phyloP scores from a whole-genome alignment of 2,329 filamentous ascomycete genomes.

The Raffaelea albimanens region DNA sequence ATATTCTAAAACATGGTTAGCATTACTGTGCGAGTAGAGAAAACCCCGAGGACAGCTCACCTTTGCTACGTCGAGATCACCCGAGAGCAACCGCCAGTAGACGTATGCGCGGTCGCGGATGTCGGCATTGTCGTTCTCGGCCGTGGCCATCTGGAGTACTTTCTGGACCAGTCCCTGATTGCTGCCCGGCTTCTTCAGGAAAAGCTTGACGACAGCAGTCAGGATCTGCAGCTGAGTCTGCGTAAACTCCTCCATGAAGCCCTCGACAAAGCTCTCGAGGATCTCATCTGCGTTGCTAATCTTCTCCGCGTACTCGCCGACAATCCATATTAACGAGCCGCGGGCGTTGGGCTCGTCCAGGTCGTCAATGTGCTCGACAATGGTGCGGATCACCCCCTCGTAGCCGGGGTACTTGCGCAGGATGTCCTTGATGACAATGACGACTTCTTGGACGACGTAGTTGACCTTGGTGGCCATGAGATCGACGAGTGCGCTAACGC shows the following conservation, averaged over 20 bases:
- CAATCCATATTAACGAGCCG: slow-evolving; percentile 94
- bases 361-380: slow-evolving; percentile 95
- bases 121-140: slow-evolving; percentile 94
- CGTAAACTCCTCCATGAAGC: slow-evolving; percentile 92
- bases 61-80: slow-evolving; percentile 84
- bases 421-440: slow-evolving; percentile 99
- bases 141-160: slow-evolving; percentile 84
- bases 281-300: slow-evolving; percentile 98
- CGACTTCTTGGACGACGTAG: slow-evolving; percentile 96
- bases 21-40: neutral
- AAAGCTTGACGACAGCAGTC: slow-evolving; percentile 93
- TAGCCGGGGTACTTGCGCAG: slow-evolving; percentile 96
- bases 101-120: slow-evolving; percentile 95
- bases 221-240: slow-evolving; percentile 98
- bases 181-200: slow-evolving; percentile 90
- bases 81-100: slow-evolving; percentile 94
- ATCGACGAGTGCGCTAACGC: slow-evolving; percentile 86
- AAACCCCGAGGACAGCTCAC: slow-evolving; percentile 28
- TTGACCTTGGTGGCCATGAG: slow-evolving; percentile 97
- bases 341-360: slow-evolving; percentile 88
- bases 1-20: too few species aligned
- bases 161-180: slow-evolving; percentile 89
- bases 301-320: slow-evolving; percentile 98
- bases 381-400: slow-evolving; percentile 91
- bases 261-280: slow-evolving; percentile 80